Base-by-base conservation (phyloP, 2,329 filamentous ascomycete species). In the Ophiostoma populinum region DNA sequence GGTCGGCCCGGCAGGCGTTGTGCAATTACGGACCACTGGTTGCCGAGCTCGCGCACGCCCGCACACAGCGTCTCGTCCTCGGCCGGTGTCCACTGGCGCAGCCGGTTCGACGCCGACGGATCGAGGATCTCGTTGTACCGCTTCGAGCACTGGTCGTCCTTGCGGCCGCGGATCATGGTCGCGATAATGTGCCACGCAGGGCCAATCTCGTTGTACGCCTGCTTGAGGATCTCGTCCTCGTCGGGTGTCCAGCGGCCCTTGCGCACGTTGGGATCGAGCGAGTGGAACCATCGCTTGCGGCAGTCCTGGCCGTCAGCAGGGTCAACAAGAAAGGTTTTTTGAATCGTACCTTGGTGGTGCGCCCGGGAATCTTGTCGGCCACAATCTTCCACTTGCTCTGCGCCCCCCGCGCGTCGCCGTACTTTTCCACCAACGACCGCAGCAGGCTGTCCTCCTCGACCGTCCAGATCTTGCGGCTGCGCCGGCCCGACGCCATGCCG, bases 91-190 rank as follows among this genome's bases (percentile, higher is more conserved):
- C 36, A 38, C 13, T 35, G 10, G n/a, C 15, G 15, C 10, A 38
- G 32, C 12, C 36, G n/a, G 22, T 38, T 30, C 16, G 22, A n/a
- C 4, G 18, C 36, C 17, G 22, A 13, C 4, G 36, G 36, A 7
- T 38, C 28, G 13, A 38, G 36, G 16, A 38, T 38, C 13, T 38
- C 36, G 18, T 38, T 38, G 36, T 38, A 38, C 15, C 36, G 32
- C 28, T 38, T 38, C 3, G 36, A 19, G 18, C 36, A 38, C 22
- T 38, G 36, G 31, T 38, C 36, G 13, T 38, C 36, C 15, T 38
- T 38, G 7, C 36, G 11, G 5, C 36, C 36, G 3, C 26, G 32
- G n/a, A 38, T 38, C 27, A 38, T 21, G n/a, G 17, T 13, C 5
- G 36, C 34, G 16, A 36, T 36, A 15, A 18, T 18, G 8, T 30